Evolutionary conservation across 345 rosid genomes (phyloP).

Genomic region (Noccaea bulbosa): DNA sequence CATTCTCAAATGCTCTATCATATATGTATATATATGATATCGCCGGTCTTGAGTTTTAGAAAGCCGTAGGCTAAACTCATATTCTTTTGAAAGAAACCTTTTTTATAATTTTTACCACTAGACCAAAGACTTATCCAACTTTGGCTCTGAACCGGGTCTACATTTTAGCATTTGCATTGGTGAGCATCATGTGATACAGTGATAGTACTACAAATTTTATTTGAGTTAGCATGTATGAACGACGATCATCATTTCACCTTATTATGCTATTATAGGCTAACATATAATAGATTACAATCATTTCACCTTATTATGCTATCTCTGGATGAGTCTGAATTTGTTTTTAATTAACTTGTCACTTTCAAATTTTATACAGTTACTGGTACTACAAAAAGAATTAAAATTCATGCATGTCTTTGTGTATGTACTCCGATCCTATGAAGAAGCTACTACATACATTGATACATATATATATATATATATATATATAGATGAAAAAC

Average conservation of each 20-base stretch:
- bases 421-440: neutral
- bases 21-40: neutral
- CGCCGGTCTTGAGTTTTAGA: too few relatives aligned
- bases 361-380: neutral
- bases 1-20: neutral
- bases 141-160: neutral
- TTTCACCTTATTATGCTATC: neutral
- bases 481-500: neutral
- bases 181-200: conserved; percentile 19
- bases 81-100: too few relatives aligned
- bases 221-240: neutral
- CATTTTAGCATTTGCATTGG: neutral
- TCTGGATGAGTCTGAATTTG: neutral
- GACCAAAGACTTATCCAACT: too few relatives aligned
- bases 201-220: neutral
- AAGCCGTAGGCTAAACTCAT: too few relatives aligned
- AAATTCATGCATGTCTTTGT: conserved; percentile 15
- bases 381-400: neutral
- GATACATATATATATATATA: too few relatives aligned
- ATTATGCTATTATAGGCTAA: neutral
- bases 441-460: neutral
- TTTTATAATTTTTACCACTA: too few relatives aligned
- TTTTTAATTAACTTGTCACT: conserved; percentile 8
- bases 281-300: neutral
- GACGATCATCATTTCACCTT: conserved; percentile 9